Evolutionary conservation across 1,139 yeast species (phyloP), one percentile per base, ranked within the genome.

Genomic region (Scheffersomyces insectosa): DNA sequence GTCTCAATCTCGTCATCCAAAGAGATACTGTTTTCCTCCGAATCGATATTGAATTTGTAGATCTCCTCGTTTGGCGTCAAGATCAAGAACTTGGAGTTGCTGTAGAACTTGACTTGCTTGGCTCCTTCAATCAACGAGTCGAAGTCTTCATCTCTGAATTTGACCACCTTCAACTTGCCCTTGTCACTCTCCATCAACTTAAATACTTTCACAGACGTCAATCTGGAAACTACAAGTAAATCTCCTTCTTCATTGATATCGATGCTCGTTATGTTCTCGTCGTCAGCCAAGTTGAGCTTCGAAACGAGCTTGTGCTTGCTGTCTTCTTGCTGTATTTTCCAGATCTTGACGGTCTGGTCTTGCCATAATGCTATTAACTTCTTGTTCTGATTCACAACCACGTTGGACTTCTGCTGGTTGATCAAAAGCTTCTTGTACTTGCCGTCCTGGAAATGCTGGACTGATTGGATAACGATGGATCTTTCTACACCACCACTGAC

Each of bases 401-500:
- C 75, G 53, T 83, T 83, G 12, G 85, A 76, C 16, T 68, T 68
- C 54, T 83, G 88, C 47, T 84, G 85, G 46, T 82, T 77, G 27
- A 83, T 71, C 29, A 90, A 80, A 37, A 93, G 64, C 65, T 87
- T 90, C 50, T 83, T 75, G 56, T 85, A 85, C 48, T 80, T 80
- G 13, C 95, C 91, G 56, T 83, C 87, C 47, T 83, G 82, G 62
- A 93, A 91, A 49, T 80, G 74, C 33, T 70, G 70, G 32, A 85
- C 68, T 1, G 95, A 80, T 58, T 82, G 87, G 31, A 93, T 75
- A 3, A 88, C 91, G 44, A 93, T 69, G 13, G 84, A 77, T 56
- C 88, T 78, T 63, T 93, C 98, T 14, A 88, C 95, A 49, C 98
- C 98, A 42, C 96, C 97, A 56, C 95, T 85, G 2, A 88, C 80